Evolutionary conservation across 345 rosid genomes (phyloP).

Genomic region (Melastoma malabathricum): DNA sequence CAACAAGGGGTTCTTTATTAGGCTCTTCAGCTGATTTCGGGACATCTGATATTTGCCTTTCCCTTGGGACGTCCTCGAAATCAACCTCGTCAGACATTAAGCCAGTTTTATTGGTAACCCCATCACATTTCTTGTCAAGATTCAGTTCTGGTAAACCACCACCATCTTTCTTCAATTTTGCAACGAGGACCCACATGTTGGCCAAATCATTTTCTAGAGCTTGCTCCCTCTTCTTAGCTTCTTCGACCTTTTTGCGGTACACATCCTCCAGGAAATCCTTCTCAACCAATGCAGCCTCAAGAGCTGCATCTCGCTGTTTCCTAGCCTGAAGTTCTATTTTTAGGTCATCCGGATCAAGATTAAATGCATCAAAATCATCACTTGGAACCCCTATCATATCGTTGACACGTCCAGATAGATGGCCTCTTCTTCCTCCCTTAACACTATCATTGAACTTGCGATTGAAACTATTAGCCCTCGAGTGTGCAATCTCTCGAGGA

Average conservation of each 20-base stretch:
- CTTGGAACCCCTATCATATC: slow-evolving; percentile 26
- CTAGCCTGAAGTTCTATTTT: slow-evolving; percentile 88
- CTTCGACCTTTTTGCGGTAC: slow-evolving; percentile 68
- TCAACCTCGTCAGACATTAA: slow-evolving; percentile 26
- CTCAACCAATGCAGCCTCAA: slow-evolving; percentile 78
- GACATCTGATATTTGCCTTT: slow-evolving; percentile 32
- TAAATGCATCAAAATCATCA: slow-evolving; percentile 76
- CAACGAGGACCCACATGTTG: slow-evolving; percentile 99
- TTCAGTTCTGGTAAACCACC: slow-evolving; percentile 34
- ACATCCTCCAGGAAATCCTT: slow-evolving; percentile 77
- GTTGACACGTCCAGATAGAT: slow-evolving; percentile 51
- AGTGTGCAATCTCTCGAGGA: slow-evolving; percentile 53
- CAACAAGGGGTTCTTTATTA: slow-evolving; percentile 78
- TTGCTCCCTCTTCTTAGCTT: slow-evolving; percentile 82
- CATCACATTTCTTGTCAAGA: slow-evolving; percentile 26
- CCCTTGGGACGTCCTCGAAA: slow-evolving; percentile 27
- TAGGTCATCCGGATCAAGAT: slow-evolving; percentile 62
- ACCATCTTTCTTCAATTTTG: slow-evolving; percentile 81
- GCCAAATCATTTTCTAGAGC: slow-evolving; percentile 93
- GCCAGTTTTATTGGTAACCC: slow-evolving; percentile 18
- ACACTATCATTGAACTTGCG: slow-evolving; percentile 53
- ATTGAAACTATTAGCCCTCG: slow-evolving; percentile 61
- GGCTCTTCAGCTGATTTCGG: slow-evolving; percentile 40
- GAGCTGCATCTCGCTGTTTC: slow-evolving; percentile 75
- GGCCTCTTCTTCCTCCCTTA: slow-evolving; percentile 65